These are phyloP conservation scores for Diospyros kaki DNA, from an alignment of 148 eudicot species.

Conservation along the genomic window DNA sequence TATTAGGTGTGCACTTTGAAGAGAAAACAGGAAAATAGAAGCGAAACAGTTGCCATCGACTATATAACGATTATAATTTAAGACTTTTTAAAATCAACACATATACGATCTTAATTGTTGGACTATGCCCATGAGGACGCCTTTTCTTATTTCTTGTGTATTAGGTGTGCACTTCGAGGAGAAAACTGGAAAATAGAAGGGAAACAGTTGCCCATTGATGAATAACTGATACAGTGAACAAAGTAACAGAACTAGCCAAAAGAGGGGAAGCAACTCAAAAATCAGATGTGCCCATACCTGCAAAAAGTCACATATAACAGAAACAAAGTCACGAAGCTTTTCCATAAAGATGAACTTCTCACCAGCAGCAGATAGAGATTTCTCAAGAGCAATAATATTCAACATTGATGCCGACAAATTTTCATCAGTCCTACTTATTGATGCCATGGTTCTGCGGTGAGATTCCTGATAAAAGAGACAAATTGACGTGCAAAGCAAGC, in stretches of 20 bases:
- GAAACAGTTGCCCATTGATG: neutral
- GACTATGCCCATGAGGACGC: too few relatives aligned
- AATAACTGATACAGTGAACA: neutral
- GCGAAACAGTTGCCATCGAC: too few relatives aligned
- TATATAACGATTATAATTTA: too few relatives aligned
- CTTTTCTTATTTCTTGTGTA: neutral
- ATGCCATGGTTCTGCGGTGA: slow-evolving; percentile 56
- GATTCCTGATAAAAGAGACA: slow-evolving; percentile 65
- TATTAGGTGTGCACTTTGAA: too few relatives aligned
- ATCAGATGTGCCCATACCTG: too few relatives aligned
- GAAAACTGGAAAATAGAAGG: neutral
- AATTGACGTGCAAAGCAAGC: too few relatives aligned
- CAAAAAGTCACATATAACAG: slow-evolving; percentile 32
- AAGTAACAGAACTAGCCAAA: neutral
- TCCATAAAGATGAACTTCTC: slow-evolving; percentile 98
- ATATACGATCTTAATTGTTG: too few relatives aligned
- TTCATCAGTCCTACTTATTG: slow-evolving; percentile 63
- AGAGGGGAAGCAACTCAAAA: too few relatives aligned
- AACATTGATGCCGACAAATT: slow-evolving; percentile 58
- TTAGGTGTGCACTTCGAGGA: too few relatives aligned
- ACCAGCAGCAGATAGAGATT: slow-evolving; percentile 65
- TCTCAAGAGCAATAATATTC: slow-evolving; percentile 62
- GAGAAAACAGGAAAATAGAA: too few relatives aligned
- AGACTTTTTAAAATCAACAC: too few relatives aligned
- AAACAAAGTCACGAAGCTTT: slow-evolving; percentile 92